Percentiles rank a stretch among this genome's conserved stretches.
These are phyloP conservation scores for Trichoderma gamsii DNA, from an alignment of 495 filamentous ascomycete species.

Conservation along the genomic window DNA sequence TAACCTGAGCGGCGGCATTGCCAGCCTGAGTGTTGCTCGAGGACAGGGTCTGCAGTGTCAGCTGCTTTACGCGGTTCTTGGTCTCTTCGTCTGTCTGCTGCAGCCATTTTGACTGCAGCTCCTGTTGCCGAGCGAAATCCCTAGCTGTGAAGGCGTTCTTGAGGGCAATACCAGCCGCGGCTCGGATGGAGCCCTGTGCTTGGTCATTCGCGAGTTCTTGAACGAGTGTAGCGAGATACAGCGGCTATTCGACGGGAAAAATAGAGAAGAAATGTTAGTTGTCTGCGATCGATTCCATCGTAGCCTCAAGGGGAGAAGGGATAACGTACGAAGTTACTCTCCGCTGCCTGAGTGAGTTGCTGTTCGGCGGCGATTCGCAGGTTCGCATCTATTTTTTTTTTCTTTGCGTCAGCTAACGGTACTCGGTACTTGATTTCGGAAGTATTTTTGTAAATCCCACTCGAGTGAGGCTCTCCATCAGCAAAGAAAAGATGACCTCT, in stretches of 20 bases:
- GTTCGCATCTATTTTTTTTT: constrained; percentile 60
- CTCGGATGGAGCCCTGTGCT: constrained; percentile 73
- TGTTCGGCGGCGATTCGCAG: constrained; percentile 86
- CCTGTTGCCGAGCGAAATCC: constrained; percentile 76
- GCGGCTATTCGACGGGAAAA: constrained; percentile 50
- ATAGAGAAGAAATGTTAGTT: constrained; percentile 19
- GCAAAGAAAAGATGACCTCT: background rate
- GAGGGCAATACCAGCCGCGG: constrained; percentile 87
- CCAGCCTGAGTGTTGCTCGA: constrained; percentile 74
- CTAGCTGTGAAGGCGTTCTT: constrained; percentile 96
- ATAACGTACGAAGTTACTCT: constrained; percentile 84
- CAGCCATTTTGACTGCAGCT: constrained; percentile 87
- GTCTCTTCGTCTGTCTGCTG: constrained; percentile 67
- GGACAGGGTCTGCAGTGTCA: constrained; percentile 75
- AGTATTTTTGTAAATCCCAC: background rate
- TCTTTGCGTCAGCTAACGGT: background rate
- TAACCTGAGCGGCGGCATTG: constrained; percentile 85
- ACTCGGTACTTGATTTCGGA: background rate
- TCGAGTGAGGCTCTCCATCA: background rate
- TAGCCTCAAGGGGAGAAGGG: constrained; percentile 24
- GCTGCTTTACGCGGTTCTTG: constrained; percentile 80
- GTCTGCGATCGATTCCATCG: background rate
- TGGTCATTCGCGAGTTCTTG: constrained; percentile 89
- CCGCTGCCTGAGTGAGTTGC: constrained; percentile 86
- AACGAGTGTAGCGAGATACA: constrained; percentile 84